Conservation (phyloP, 164 flowering plant species). For the Umbellularia californica region DNA sequence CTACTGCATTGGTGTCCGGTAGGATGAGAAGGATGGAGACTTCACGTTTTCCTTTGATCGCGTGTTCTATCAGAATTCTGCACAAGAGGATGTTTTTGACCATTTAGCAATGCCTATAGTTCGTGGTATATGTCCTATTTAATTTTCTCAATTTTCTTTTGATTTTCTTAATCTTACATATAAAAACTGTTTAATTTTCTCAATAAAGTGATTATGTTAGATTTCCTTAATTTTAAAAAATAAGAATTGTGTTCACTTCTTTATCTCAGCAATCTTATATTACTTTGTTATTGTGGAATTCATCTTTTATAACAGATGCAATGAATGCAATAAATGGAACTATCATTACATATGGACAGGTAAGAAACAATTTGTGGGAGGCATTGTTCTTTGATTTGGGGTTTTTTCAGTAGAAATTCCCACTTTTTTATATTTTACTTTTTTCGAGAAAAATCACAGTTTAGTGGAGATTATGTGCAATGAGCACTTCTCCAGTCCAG, state of each 20-base stretch:
- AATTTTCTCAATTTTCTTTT: background rate
- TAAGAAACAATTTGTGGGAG: slow-evolving; percentile 13
- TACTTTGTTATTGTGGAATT: background rate
- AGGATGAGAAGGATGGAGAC: slow-evolving; percentile 81
- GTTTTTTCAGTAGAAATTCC: background rate
- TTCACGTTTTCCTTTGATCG: slow-evolving; percentile 53
- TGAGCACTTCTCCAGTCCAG: no score
- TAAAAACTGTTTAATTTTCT: background rate
- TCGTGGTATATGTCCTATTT: slow-evolving; percentile 35
- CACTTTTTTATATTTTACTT: no score
- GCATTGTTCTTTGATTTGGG: background rate
- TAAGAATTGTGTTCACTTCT: background rate
- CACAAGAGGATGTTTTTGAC: slow-evolving; percentile 62
- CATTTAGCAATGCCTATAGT: slow-evolving; percentile 71
- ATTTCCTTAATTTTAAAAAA: background rate
- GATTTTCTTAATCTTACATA: background rate
- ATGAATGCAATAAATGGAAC: slow-evolving; percentile 70
- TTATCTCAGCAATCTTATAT: background rate
- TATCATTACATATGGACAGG: slow-evolving; percentile 88
- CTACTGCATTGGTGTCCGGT: slow-evolving; percentile 11
- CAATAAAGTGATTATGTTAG: no score
- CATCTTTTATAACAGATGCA: slow-evolving; percentile 42
- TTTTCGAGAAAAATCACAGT: no score
- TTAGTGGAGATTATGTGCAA: no score
- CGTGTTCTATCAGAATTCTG: slow-evolving; percentile 60